Base-by-base conservation (phyloP, 148 eudicot species). In the Camellia lanceoleosa region DNA sequence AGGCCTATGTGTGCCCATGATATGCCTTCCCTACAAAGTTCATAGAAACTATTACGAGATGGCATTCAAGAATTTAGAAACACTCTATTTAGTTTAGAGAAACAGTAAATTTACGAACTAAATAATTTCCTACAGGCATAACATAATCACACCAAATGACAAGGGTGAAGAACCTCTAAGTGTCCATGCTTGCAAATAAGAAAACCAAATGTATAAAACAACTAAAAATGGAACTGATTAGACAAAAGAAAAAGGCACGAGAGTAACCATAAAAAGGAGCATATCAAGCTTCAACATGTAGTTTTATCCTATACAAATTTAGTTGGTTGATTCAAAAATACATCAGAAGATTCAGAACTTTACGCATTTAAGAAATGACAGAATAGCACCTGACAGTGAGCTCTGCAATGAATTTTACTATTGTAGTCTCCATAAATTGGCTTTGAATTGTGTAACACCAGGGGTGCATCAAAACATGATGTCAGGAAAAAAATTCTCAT, bases 21-120 rank as follows among this genome's bases (percentile, higher is more conserved):
- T 81, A 86, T 81, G 73, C 78, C 82, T 88, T 88, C 89, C 89
- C 97, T 92, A 88, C 55, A 85, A 47, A 69, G 65, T 20, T 80
- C 20, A 77, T 66, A 52, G 16, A 71, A 56, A 76, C 43, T 42
- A 19, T 15, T 19, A 16, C 56, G 38, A 44, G 52, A 75, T 52
- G 9, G 13, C 11, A 55, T 77, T 54, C 54, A 61, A 14, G 23
- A 20, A 59, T 42, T 55, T 46, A 2, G 13, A 64, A 51, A 72
- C 38, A 66, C 23, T 14, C 4, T 63, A 62, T 16, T 23, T 41
- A 73, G 49, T 61, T 64, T n/a, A 74, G 69, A 46, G 19, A 10
- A 75, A 64, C 60, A 7, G 18, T 52, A 74, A 20, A 13, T 51
- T 52, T 38, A 23, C 9, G 18, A 52, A 54, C 13, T 30, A 10